Evolutionary conservation across 139 green algal species (phyloP).

Genomic region (Chloropicon primus): DNA sequence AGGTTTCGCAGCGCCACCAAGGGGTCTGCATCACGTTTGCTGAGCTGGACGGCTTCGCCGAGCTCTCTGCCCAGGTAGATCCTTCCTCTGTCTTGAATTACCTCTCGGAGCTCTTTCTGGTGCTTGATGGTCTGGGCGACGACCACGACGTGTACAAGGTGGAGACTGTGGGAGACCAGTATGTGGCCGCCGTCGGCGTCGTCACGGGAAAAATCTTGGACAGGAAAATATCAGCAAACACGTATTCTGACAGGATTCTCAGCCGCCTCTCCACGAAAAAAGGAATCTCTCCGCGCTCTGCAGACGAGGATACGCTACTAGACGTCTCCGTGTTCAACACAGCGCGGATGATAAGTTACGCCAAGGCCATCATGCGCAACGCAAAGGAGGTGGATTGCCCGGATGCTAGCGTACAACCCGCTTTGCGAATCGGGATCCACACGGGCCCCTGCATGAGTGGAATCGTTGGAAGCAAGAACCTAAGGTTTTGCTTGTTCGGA

Average conservation of each 20-base stretch:
- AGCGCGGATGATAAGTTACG: neutral
- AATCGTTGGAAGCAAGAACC: neutral
- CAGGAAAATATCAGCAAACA: no score
- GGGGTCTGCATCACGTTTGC: neutral
- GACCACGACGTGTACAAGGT: neutral
- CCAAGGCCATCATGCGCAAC: neutral
- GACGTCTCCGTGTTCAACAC: neutral
- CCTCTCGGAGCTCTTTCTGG: neutral
- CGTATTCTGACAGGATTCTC: no score
- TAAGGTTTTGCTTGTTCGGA: neutral
- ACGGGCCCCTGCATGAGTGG: neutral
- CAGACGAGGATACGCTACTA: no score
- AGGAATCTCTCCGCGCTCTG: no score
- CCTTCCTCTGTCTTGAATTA: neutral
- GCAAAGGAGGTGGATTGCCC: neutral
- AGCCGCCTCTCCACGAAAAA: no score
- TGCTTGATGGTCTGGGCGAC: neutral
- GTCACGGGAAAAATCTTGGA: neutral
- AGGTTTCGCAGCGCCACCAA: neutral
- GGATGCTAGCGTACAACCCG: neutral
- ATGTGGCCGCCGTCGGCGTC: neutral
- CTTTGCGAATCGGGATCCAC: neutral
- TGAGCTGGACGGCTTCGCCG: neutral
- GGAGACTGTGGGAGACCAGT: neutral
- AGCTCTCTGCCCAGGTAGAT: neutral